Percentiles rank a stretch among this genome's conserved stretches.
Conservation (phyloP, 257 asterid genomes). For the Nicotiana undulata region DNA sequence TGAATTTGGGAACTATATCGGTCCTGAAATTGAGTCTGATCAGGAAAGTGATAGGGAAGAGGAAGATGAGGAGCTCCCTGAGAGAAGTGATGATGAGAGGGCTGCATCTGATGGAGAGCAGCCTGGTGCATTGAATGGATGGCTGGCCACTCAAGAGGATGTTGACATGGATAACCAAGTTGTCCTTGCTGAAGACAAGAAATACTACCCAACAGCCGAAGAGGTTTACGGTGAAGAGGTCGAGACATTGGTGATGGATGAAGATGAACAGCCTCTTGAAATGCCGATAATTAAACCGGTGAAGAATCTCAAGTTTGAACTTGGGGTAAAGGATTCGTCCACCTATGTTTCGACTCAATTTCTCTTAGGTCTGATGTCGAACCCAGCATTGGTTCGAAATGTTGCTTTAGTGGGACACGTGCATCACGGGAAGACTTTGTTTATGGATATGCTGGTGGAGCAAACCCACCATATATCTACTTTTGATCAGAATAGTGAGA, state of each 20-base stretch:
- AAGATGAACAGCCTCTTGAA: slow-evolving; percentile 90
- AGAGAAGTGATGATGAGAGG: slow-evolving; percentile 58
- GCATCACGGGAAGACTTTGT: slow-evolving; percentile 82
- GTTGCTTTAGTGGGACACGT: slow-evolving; percentile 90
- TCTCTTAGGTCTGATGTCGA: slow-evolving; percentile 91
- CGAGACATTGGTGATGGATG: slow-evolving; percentile 94
- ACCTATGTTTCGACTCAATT: slow-evolving; percentile 88
- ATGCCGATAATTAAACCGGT: slow-evolving; percentile 81
- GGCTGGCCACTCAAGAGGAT: slow-evolving; percentile 65
- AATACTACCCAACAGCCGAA: slow-evolving; percentile 94
- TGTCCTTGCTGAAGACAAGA: slow-evolving; percentile 89
- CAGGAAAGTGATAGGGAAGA: slow-evolving; percentile 80
- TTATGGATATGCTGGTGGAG: slow-evolving; percentile 95
- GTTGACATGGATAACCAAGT: slow-evolving; percentile 92
- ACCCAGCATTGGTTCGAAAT: slow-evolving; percentile 71
- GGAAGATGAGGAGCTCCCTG: slow-evolving; percentile 76
- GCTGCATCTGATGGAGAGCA: slow-evolving; percentile 61
- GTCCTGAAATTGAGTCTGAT: slow-evolving; percentile 96
- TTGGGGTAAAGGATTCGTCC: slow-evolving; percentile 87
- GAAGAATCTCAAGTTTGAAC: slow-evolving; percentile 82
- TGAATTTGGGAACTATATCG: slow-evolving; percentile 93
- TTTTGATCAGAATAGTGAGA: slow-evolving; percentile 86
- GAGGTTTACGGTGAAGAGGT: slow-evolving; percentile 98
- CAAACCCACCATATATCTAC: slow-evolving; percentile 96
- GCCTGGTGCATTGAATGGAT: slow-evolving; percentile 74